Evolutionary conservation across 2,329 filamentous ascomycete species (phyloP).

Genomic region (Dendryphion nanum): DNA sequence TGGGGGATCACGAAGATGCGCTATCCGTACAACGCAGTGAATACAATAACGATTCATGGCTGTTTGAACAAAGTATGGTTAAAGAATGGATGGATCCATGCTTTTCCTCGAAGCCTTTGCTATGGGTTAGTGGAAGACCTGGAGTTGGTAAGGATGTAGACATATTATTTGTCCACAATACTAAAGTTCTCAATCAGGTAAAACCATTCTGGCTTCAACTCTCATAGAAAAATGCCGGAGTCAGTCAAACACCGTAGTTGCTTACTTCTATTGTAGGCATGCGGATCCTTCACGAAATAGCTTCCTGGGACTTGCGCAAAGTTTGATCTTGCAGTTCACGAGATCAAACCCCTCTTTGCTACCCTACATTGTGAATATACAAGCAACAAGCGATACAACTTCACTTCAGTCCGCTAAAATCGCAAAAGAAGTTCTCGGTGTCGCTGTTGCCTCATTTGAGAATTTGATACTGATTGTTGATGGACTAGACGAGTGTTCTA

Average conservation of each 20-base stretch:
- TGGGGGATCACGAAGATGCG: no score
- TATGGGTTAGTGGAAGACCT: slow-evolving; percentile 20
- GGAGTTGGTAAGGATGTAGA: slow-evolving; percentile 26
- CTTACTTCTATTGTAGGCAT: slow-evolving; percentile 46
- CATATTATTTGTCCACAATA: no score
- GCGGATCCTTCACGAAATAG: slow-evolving; percentile 23
- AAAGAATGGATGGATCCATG: slow-evolving; percentile 11
- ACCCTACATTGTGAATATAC: slow-evolving; percentile 29
- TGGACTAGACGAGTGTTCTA: slow-evolving; percentile 45
- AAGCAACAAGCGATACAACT: slow-evolving; percentile 19
- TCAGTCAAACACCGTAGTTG: neutral
- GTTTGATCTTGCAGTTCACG: slow-evolving; percentile 35
- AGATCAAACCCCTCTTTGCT: slow-evolving; percentile 22
- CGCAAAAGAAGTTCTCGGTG: slow-evolving; percentile 30
- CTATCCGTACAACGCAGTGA: no score
- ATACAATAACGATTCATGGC: no score
- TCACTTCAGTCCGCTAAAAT: slow-evolving; percentile 20
- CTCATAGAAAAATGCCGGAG: neutral
- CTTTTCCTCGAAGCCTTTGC: no score
- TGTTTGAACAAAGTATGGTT: slow-evolving; percentile 12
- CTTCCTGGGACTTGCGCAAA: slow-evolving; percentile 31
- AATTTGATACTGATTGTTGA: slow-evolving; percentile 45
- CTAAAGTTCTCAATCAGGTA: no score
- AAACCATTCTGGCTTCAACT: neutral
- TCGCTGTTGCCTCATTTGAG: slow-evolving; percentile 24